Base-by-base conservation (phyloP, 257 asterid genomes). In the Verbascum thapsus region DNA sequence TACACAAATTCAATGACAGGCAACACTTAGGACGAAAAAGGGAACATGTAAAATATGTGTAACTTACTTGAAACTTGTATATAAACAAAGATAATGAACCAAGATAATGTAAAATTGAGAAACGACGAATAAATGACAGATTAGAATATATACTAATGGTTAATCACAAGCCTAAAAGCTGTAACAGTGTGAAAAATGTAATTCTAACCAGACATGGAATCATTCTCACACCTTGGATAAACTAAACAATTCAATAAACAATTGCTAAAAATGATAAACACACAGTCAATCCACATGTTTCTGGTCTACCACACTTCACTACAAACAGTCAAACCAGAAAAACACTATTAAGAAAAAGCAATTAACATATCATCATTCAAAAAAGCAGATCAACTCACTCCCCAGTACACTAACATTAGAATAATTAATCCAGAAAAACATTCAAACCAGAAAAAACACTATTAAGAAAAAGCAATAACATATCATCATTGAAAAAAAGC, bases 1-100 rank as follows among this genome's bases (percentile, higher is more conserved):
- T 5, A 7, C 11, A 17, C 67, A 30, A 16, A 60, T 61, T 61
- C 12, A 47, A 61, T 18, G 18, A 57, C 63, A 11, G 17, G 17
- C 40, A 13, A n/a, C n/a, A n/a, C n/a, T n/a, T n/a, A n/a, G n/a
- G n/a, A n/a, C n/a, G n/a, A n/a, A n/a, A n/a, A n/a, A n/a, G n/a
- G n/a, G n/a, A n/a, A n/a, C n/a, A 50, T 16, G 1, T 15, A 53
- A 16, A 55, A 2, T 3, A 58, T 12, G n/a, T 13, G 15, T 10
- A n/a, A 5, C 51, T 12, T 10, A 7, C 37, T 22, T 15, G 30
- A 38, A 37, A 38, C 17, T 0, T 2, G 10, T 30, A 26, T 34
- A 37, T 9, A 37, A 58, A 58, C 34, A 17, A 11, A 40, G 34
- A 20, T 18, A 18, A 18, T 26, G 44, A 9, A n/a, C 10, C 11